Conservation (phyloP, 2,329 filamentous ascomycete species). For the Ascochyta lentis region DNA sequence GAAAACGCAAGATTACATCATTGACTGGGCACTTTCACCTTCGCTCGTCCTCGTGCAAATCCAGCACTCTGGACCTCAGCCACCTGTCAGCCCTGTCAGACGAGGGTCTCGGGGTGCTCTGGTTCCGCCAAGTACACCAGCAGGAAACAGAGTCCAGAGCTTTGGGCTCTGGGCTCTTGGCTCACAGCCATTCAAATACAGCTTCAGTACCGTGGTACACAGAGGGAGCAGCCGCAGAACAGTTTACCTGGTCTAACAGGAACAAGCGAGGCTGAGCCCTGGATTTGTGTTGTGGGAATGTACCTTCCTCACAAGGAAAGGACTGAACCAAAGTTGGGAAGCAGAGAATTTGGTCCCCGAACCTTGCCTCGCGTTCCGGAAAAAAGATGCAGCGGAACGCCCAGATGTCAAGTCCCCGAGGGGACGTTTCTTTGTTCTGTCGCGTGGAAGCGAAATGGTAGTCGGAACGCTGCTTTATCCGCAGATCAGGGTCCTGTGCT, state of each 20-base stretch:
- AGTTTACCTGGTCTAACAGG: not conserved
- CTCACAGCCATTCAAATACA: not conserved
- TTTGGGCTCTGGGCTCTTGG: not conserved
- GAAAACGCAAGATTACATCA: not conserved
- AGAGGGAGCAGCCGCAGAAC: not conserved
- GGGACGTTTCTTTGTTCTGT: conserved; percentile 7
- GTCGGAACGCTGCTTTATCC: conserved; percentile 1
- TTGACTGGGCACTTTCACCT: not conserved
- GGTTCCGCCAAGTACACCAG: not conserved
- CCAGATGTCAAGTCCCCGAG: not conserved
- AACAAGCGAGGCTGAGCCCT: not conserved
- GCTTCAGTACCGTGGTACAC: not conserved
- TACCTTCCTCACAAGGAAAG: conserved; percentile 1
- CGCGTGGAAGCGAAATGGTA: not conserved
- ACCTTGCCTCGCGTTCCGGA: not conserved
- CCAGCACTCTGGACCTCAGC: not conserved
- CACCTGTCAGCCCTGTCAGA: not conserved
- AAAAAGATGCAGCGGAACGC: not conserved
- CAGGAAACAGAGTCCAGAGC: not conserved
- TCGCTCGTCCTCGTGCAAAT: not conserved
- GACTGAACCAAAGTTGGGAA: not conserved
- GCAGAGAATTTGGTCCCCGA: not conserved
- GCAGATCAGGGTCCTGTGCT: not conserved
- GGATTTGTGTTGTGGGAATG: not conserved
- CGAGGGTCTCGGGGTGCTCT: not conserved